A percentile compares a stretch with the other conserved stretches of the same genome.
phyloP scores from a whole-genome alignment of 352 stramenopile genomes.

The Globisporangium parvum region DNA sequence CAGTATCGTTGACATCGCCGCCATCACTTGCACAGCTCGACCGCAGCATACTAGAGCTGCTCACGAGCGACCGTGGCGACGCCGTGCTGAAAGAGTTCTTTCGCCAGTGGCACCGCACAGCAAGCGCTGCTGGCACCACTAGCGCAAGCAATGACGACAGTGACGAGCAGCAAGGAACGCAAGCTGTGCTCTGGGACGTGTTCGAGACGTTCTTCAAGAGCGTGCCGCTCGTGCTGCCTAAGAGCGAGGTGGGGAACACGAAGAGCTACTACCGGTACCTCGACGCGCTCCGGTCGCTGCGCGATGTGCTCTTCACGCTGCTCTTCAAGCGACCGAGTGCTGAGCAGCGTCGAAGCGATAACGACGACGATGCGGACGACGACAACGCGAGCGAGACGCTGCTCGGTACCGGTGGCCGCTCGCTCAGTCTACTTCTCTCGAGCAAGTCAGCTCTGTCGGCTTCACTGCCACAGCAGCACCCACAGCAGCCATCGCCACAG shows the following conservation, averaged over 20 bases:
- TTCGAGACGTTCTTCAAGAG: constrained; percentile 63
- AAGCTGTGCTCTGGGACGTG: constrained; percentile 40
- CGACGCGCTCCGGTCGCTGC: constrained; percentile 45
- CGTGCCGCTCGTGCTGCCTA: constrained; percentile 43
- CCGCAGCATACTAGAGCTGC: constrained; percentile 35
- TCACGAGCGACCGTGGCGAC: constrained; percentile 67
- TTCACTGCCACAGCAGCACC: background rate
- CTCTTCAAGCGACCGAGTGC: constrained; percentile 34
- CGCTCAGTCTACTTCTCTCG: background rate
- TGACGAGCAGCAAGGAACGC: background rate
- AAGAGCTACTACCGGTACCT: constrained; percentile 54
- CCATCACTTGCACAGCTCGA: constrained; percentile 8
- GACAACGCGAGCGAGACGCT: background rate
- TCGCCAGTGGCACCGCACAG: constrained; percentile 29
- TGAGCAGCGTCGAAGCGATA: constrained; percentile 12
- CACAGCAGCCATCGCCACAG: constrained; percentile 1
- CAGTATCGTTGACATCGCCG: background rate
- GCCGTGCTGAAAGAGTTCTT: constrained; percentile 63
- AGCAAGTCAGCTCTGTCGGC: background rate
- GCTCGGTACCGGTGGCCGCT: constrained; percentile 3
- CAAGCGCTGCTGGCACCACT: constrained; percentile 2
- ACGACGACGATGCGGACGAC: constrained; percentile 12
- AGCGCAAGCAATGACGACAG: constrained; percentile 5
- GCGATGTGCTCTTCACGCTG: constrained; percentile 37
- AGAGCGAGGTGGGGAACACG: constrained; percentile 31